Evolutionary conservation across 2,329 filamentous ascomycete genomes (phyloP).

Genomic region (Ophiosphaerella narmari): DNA sequence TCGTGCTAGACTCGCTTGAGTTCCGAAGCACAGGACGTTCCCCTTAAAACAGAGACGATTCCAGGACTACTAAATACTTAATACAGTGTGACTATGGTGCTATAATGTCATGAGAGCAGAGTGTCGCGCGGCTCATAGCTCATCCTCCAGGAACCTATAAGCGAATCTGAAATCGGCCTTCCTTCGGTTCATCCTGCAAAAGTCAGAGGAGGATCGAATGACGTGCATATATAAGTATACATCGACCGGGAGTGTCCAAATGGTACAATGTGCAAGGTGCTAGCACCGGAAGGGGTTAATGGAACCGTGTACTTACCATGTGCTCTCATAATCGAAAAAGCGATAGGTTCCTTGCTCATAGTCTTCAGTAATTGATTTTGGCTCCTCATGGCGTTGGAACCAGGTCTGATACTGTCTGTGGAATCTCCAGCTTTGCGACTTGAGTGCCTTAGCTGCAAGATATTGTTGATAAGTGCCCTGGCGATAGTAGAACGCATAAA

Average conservation of each 20-base stretch:
- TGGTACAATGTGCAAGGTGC: slow-evolving; percentile 3
- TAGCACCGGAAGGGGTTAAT: not conserved
- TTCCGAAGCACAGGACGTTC: slow-evolving; percentile 25
- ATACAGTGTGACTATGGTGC: slow-evolving; percentile 33
- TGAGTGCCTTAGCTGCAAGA: slow-evolving; percentile 92
- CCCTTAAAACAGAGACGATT: slow-evolving; percentile 23
- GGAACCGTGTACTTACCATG: slow-evolving; percentile 67
- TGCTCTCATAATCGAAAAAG: slow-evolving; percentile 99
- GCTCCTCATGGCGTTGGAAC: slow-evolving; percentile 98
- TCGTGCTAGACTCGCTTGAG: slow-evolving; percentile 3
- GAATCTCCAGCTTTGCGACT: slow-evolving; percentile 98
- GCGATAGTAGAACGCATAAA: slow-evolving; percentile 99
- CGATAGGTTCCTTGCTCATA: slow-evolving; percentile 98
- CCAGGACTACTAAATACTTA: slow-evolving; percentile 42
- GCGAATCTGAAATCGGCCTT: slow-evolving; percentile 99
- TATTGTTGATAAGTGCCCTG: slow-evolving; percentile 96
- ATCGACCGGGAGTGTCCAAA: slow-evolving; percentile 7
- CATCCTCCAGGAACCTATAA: slow-evolving; percentile 97
- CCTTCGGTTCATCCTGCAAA: slow-evolving; percentile 88
- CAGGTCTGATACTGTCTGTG: slow-evolving; percentile 99
- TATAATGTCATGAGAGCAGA: slow-evolving; percentile 4
- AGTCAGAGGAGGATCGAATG: slow-evolving; percentile 27
- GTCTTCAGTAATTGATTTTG: slow-evolving; percentile 97
- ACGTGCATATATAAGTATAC: slow-evolving; percentile 11
- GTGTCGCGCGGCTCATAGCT: slow-evolving; percentile 59